phyloP scores from a whole-genome alignment of 805 yeast species.

The Saccharomycopsis amapae region DNA sequence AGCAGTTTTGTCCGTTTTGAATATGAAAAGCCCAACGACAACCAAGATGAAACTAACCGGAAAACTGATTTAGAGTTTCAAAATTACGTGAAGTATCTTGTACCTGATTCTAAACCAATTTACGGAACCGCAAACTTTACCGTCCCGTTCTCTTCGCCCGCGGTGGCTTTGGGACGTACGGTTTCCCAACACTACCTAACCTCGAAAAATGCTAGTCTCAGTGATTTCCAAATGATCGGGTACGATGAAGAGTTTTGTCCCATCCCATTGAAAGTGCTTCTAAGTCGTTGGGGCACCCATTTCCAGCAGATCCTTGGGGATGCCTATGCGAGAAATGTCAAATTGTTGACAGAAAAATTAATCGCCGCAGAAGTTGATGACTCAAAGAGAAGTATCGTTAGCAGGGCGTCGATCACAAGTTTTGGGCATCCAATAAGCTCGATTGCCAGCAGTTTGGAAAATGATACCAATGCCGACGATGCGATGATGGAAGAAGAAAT shows the following conservation, averaged over 20 bases:
- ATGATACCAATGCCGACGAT: slow-evolving; percentile 19
- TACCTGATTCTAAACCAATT: slow-evolving; percentile 57
- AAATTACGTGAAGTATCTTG: slow-evolving; percentile 67
- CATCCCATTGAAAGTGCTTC: slow-evolving; percentile 50
- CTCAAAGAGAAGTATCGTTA: no score
- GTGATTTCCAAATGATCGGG: slow-evolving; percentile 67
- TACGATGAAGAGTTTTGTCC: slow-evolving; percentile 65
- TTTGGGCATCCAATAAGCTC: no score
- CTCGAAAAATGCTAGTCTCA: slow-evolving; percentile 41
- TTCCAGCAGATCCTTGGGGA: slow-evolving; percentile 56
- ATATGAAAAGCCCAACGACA: no score
- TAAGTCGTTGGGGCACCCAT: slow-evolving; percentile 72
- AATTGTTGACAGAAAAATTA: no score
- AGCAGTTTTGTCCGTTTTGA: no score
- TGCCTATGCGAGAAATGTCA: slow-evolving; percentile 63
- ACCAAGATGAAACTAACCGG: not conserved
- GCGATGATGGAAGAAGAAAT: slow-evolving; percentile 1
- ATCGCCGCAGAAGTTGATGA: no score
- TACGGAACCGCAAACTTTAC: slow-evolving; percentile 45
- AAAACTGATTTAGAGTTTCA: slow-evolving; percentile 38
- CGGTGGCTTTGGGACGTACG: slow-evolving; percentile 69
- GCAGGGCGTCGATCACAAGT: no score
- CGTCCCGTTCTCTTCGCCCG: slow-evolving; percentile 69
- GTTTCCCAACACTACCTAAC: slow-evolving; percentile 52
- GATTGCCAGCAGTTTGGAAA: not conserved